Conservation (phyloP, 192 early-diverging fungal species). For the Umbelopsis sp. region DNA sequence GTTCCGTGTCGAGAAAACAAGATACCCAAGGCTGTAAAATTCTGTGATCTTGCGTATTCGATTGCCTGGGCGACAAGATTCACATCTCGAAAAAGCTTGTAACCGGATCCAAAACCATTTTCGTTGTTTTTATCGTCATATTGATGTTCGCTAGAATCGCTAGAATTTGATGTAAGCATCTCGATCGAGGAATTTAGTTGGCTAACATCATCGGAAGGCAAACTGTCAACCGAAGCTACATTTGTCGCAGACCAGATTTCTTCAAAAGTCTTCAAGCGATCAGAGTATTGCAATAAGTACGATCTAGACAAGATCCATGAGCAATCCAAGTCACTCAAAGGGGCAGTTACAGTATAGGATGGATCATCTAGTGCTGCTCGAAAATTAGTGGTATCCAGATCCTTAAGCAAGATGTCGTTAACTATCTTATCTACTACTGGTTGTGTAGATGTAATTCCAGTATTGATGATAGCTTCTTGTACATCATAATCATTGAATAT, state of each 20-base stretch:
- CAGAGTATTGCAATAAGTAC: conserved; percentile 62
- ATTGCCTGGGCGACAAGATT: conserved; percentile 62
- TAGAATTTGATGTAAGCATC: conserved; percentile 24
- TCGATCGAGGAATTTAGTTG: conserved; percentile 22
- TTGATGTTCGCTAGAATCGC: conserved; percentile 9
- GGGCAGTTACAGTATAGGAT: conserved; percentile 1
- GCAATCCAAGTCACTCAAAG: conserved; percentile 39
- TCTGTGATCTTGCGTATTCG: conserved; percentile 58
- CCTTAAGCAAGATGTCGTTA: conserved; percentile 25
- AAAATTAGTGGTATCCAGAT: neutral
- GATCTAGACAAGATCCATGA: conserved; percentile 52
- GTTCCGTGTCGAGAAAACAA: conserved; percentile 64
- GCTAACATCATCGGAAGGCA: neutral
- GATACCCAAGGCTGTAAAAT: conserved; percentile 58
- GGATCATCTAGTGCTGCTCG: neutral
- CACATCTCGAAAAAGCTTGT: conserved; percentile 60
- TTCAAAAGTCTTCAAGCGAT: conserved; percentile 63
- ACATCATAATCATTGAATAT: conserved; percentile 35
- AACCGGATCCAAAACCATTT: conserved; percentile 47
- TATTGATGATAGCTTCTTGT: conserved; percentile 47
- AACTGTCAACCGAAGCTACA: neutral
- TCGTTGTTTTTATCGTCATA: neutral
- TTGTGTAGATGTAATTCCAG: conserved; percentile 47
- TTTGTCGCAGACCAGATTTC: conserved; percentile 46
- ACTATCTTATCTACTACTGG: conserved; percentile 34